Percentiles rank a stretch among this genome's conserved stretches.
Evolutionary conservation across 1,284 basidiomycete species (phyloP).

Genomic region (Earliella scabrosa): DNA sequence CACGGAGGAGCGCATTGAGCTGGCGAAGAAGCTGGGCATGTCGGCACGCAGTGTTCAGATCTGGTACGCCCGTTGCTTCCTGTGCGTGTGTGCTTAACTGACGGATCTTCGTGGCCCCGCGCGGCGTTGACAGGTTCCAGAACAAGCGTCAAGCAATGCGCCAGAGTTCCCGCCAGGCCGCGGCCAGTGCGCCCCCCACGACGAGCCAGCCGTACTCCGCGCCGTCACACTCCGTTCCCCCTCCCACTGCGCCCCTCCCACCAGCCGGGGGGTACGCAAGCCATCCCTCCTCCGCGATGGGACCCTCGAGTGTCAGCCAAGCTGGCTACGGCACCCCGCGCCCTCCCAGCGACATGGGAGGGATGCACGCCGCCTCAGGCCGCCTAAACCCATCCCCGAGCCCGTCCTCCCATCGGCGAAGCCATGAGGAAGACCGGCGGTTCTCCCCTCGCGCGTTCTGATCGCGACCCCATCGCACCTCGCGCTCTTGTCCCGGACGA

Average conservation of each 20-base stretch:
- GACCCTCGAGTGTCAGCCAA: conserved; percentile 24
- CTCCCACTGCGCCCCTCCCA: conserved; percentile 18
- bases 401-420: conserved; percentile 26
- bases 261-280: conserved; percentile 13
- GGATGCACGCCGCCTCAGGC: conserved; percentile 18
- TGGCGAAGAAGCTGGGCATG: conserved; percentile 81
- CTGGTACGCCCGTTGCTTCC: conserved; percentile 53
- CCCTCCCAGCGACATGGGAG: conserved; percentile 22
- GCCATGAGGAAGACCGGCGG: conserved; percentile 27
- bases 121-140: conserved; percentile 67
- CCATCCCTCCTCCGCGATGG: conserved; percentile 17
- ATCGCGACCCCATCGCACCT: conserved; percentile 25
- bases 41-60: conserved; percentile 84
- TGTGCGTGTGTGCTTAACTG: conserved; percentile 11
- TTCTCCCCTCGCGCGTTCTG: conserved; percentile 23
- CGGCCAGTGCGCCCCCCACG: conserved; percentile 43
- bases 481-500: conserved; percentile 19
- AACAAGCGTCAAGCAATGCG: conserved; percentile 83
- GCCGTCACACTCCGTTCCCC: conserved; percentile 36
- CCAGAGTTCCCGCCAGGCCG: conserved; percentile 70
- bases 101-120: conserved; percentile 8
- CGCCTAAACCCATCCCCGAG: conserved; percentile 26
- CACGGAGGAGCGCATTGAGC: conserved; percentile 77
- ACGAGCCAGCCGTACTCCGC: conserved; percentile 58
- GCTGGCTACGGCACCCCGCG: conserved; percentile 22